Base-by-base conservation (phyloP, 163 green algal species). In the Scenedesmus sp. region DNA sequence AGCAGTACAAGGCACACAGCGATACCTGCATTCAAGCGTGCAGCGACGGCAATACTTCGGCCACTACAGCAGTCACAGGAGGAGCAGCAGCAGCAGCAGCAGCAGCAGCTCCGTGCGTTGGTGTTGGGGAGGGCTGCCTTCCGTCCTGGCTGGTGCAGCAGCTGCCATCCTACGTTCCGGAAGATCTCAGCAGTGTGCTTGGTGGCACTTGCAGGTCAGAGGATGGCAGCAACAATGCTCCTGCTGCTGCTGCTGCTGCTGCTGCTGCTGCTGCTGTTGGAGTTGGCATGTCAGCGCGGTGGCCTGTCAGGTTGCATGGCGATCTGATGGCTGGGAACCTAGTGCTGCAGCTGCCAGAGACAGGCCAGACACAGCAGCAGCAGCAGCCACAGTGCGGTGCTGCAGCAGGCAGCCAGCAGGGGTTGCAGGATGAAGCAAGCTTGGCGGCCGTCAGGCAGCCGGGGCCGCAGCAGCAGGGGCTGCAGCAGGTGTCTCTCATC, bases 261-360 rank as follows among this genome's bases (percentile, higher is more conserved):
- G 70, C 70, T 80, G 70, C n/a, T 80, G 70, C 42, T 61, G 61
- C 42, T 43, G 59, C 65, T 33, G 49, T 35, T 43, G 49, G 3
- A 7, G 12, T 46, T 43, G 22, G 44, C 16, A 49, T 53, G 61
- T 88, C 22, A 33, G 16, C 24, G 37, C 40, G 5, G 26, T 26
- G 3, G 26, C 85, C 85, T 73, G 44, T 83, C 22, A 59, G 56
- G 82, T 61, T 87, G 18, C 85, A 90, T 90, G 85, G 85, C 1
- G 85, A 90, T 22, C n/a, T 83, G 5, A 90, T 90, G 85, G 85
- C 85, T 49, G 85, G 85, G 6, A 90, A 90, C 44, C 5, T 90
- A 42, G 44, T 90, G 85, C 70, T 90, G 65, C 33, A 73, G 15
- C 35, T 87, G 37, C 22, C 44, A 56, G 26, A 16, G 7, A 40